A percentile compares a stretch with the other conserved stretches of the same genome.
These are phyloP conservation scores for Naganishia vishniacii DNA, from an alignment of 768 basidiomycete genomes.

Conservation along the genomic window DNA sequence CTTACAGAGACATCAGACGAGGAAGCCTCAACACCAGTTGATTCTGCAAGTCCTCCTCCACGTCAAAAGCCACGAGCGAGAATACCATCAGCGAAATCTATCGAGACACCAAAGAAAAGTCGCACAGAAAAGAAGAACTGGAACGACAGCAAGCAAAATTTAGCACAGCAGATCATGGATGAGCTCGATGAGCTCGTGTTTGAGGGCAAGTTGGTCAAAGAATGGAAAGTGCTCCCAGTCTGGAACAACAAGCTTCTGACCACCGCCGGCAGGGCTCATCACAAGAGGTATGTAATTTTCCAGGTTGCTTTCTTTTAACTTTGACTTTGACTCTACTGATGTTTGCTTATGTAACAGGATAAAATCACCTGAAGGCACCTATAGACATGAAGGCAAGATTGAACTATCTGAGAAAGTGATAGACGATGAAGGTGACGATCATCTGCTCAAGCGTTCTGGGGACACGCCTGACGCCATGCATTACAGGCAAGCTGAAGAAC, in stretches of 20 bases:
- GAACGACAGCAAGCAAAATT: constrained; percentile 30
- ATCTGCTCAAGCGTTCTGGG: background rate
- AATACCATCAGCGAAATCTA: constrained; percentile 10
- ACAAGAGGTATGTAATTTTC: constrained; percentile 36
- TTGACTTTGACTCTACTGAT: too few species aligned
- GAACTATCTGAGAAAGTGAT: constrained; percentile 77
- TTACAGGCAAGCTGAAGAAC: constrained; percentile 67
- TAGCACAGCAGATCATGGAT: constrained; percentile 36
- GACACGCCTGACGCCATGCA: background rate
- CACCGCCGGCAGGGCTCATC: constrained; percentile 49
- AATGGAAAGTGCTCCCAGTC: constrained; percentile 34
- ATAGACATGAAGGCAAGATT: constrained; percentile 50
- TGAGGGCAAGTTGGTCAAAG: constrained; percentile 36
- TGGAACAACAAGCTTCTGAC: constrained; percentile 50
- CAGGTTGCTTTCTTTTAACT: too few species aligned
- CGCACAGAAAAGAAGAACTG: constrained; percentile 31
- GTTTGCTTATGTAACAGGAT: background rate
- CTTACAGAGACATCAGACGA: constrained; percentile 32
- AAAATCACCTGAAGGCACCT: constrained; percentile 23
- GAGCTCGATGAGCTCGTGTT: constrained; percentile 47
- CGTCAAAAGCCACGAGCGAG: constrained; percentile 5
- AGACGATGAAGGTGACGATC: constrained; percentile 62
- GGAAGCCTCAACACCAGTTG: constrained; percentile 24
- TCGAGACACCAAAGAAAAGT: constrained; percentile 10
- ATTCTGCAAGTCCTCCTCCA: background rate